Conservation (phyloP, 345 rosid species). For the Dipteronia sinensis region DNA sequence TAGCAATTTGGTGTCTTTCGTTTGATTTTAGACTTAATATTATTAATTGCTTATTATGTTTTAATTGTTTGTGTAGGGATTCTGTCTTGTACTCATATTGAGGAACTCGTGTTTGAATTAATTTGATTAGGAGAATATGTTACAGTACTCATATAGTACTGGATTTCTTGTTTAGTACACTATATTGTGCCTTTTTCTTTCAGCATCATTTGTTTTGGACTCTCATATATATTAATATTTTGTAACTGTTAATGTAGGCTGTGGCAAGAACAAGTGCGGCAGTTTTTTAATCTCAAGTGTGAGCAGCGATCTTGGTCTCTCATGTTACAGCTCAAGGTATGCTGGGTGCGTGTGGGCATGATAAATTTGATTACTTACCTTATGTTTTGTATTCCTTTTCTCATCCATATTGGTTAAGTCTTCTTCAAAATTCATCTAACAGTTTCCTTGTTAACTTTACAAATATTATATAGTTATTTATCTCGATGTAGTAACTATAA, state of each 20-base stretch:
- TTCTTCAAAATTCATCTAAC: background rate
- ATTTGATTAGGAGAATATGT: background rate
- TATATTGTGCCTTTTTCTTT: background rate
- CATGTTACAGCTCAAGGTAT: constrained; percentile 57
- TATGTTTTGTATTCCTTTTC: background rate
- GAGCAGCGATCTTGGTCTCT: constrained; percentile 48
- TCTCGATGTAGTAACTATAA: background rate
- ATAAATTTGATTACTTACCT: background rate
- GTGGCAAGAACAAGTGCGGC: constrained; percentile 60
- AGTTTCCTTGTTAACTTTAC: background rate
- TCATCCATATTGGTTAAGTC: background rate
- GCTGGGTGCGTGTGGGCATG: constrained; percentile 11
- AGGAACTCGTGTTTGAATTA: background rate
- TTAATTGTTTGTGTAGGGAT: background rate
- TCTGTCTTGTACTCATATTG: background rate
- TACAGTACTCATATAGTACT: background rate
- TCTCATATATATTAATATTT: background rate
- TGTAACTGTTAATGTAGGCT: constrained; percentile 38
- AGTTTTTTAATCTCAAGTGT: constrained; percentile 38
- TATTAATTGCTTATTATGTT: constrained; percentile 14
- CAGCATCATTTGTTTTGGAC: background rate
- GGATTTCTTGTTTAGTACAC: background rate
- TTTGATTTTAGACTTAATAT: constrained; percentile 2
- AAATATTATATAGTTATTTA: background rate
- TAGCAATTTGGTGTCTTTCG: background rate